Percentiles rank a stretch among this genome's conserved stretches.
Conservation (phyloP, 2,329 filamentous ascomycete genomes). For the Microdochium nivale region DNA sequence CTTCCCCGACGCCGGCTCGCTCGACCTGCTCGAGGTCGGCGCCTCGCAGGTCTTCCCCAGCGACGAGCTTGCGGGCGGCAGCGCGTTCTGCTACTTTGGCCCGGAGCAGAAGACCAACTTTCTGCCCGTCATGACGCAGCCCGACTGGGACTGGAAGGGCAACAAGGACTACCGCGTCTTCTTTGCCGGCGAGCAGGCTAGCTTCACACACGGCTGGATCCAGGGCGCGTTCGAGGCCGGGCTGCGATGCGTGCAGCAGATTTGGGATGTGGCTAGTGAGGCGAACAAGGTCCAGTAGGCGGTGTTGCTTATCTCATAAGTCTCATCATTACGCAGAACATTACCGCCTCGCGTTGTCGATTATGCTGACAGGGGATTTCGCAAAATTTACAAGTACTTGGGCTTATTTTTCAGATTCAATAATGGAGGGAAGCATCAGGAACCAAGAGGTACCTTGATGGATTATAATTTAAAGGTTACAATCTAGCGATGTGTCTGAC, state of each 20-base stretch:
- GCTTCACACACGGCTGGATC: conserved; percentile 6
- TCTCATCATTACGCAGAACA: no score
- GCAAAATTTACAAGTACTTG: no score
- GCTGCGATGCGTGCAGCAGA: conserved; percentile 3
- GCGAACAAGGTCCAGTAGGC: background rate
- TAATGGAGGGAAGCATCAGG: no score
- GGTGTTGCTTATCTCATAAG: no score
- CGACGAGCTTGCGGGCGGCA: conserved; percentile 6
- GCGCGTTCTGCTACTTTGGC: conserved; percentile 6
- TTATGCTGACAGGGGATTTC: no score
- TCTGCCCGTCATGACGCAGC: conserved; percentile 3
- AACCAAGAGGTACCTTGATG: no score
- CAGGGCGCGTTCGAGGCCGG: conserved; percentile 3
- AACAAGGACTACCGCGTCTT: conserved; percentile 1
- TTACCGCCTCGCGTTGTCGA: no score
- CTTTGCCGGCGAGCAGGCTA: conserved; percentile 4
- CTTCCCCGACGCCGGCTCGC: conserved; percentile 1
- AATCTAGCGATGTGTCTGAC: no score
- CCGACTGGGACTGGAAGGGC: conserved; percentile 1
- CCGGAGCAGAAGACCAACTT: conserved; percentile 4
- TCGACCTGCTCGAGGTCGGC: conserved; percentile 3
- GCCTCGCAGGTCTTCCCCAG: conserved; percentile 3
- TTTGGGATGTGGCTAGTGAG: background rate
- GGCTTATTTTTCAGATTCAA: no score
- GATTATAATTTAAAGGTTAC: no score